These are phyloP conservation scores for Diaporthe eres DNA, from an alignment of 2,329 filamentous ascomycete genomes.

Conservation along the genomic window DNA sequence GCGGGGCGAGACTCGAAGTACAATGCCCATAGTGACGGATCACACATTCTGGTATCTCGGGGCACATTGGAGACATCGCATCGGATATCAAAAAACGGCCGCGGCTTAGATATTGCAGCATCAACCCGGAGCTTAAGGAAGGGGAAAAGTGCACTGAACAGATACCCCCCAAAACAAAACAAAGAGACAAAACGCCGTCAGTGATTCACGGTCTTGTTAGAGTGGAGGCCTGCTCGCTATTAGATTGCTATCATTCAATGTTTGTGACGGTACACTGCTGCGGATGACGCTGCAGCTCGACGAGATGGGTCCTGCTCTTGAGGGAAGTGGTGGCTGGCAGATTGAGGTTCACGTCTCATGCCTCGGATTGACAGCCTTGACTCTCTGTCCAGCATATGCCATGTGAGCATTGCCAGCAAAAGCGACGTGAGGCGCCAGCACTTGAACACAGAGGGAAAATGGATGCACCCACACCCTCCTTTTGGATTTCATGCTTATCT, in stretches of 20 bases:
- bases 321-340: not conserved
- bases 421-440: not conserved
- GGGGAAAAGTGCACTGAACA: conserved; percentile 14
- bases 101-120: conserved; percentile 9
- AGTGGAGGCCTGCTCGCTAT: not conserved
- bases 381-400: not conserved
- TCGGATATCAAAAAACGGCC: not conserved
- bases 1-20: not conserved
- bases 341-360: not conserved
- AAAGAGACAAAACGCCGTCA: not conserved
- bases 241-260: not conserved
- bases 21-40: not conserved
- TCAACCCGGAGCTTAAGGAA: not conserved
- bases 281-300: not conserved
- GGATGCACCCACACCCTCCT: too few relatives aligned
- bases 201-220: not conserved
- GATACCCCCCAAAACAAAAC: conserved; percentile 21
- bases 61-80: not conserved
- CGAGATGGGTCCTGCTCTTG: too few relatives aligned
- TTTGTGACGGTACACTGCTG: not conserved
- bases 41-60: not conserved
- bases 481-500: too few relatives aligned
- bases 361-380: not conserved
- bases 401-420: not conserved
- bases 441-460: too few relatives aligned